Evolutionary conservation across 2,329 filamentous ascomycete species (phyloP).

Genomic region (Aspergillus phoenicis): DNA sequence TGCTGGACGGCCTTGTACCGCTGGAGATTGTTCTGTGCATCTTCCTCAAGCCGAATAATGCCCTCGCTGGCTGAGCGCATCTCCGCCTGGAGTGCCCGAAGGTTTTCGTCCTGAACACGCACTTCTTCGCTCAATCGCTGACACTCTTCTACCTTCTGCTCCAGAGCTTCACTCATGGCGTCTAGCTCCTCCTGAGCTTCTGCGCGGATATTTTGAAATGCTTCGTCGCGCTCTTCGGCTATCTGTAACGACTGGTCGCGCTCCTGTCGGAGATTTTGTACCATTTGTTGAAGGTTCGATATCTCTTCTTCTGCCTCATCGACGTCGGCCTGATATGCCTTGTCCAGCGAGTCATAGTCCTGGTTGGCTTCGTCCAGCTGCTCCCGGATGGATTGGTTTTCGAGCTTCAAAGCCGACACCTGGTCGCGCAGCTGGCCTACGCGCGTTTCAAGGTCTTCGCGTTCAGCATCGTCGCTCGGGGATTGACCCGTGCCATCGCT

Average conservation of each 20-base stretch:
- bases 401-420: conserved; percentile 80
- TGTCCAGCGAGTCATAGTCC: conserved; percentile 75
- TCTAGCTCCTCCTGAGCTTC: conserved; percentile 64
- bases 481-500: conserved; percentile 71
- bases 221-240: conserved; percentile 64
- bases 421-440: conserved; percentile 83
- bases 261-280: conserved; percentile 77
- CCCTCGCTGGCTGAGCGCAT: conserved; percentile 90
- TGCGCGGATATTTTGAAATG: conserved; percentile 54
- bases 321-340: conserved; percentile 76
- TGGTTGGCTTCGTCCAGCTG: conserved; percentile 78
- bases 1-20: conserved; percentile 81
- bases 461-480: conserved; percentile 70
- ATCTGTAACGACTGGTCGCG: conserved; percentile 82
- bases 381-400: conserved; percentile 84
- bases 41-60: conserved; percentile 84
- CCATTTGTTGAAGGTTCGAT: conserved; percentile 73
- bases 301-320: conserved; percentile 79
- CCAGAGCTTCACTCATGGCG: conserved; percentile 64
- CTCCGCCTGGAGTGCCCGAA: conserved; percentile 87
- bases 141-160: conserved; percentile 71
- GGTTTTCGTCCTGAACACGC: conserved; percentile 78
- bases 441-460: conserved; percentile 82
- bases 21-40: conserved; percentile 75
- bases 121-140: conserved; percentile 71